Base-by-base conservation (phyloP, 371 early-diverging fungal genomes). In the Mortierella sp. region DNA sequence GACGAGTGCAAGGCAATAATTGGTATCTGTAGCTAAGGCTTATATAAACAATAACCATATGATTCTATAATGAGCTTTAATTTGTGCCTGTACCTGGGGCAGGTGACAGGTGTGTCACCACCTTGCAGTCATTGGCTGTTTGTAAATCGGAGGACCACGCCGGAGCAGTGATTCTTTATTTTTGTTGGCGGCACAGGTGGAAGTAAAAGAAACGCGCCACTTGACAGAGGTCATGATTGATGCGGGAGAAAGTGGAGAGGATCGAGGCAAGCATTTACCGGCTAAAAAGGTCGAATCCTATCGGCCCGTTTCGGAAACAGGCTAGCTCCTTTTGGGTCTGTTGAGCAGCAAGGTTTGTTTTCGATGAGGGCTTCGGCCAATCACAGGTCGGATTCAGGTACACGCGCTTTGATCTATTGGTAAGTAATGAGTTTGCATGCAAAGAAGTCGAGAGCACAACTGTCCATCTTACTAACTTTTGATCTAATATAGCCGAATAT, bases 381-480 rank as follows among this genome's bases (percentile, higher is more conserved):
- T 57, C 57, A 32, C 19, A 2, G 35, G 3, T 19, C 32, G 8
- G 57, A 7, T 19, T 28, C 57, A 32, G 8, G 1, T 8, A 7
- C 57, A 57, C 34, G 57, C 17, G 57, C 57, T 4, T 32, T n/a
- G 9, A 57, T 32, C 19, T 5, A 56, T 57, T 57, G 57, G 55
- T 3, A n/a, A 19, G 32, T 34, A 10, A 57, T 12, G 32, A n/a
- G 35, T 19, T 3, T 12, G 9, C 17, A 45, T n/a, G 7, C 43
- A 12, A 42, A 42, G 43, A 42, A 12, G 13, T n/a, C n/a, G n/a
- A n/a, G n/a, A n/a, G n/a, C n/a, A n/a, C n/a, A n/a, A n/a, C 3
- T 34, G 37, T 10, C 42, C 40, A 40, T 17, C 8, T 1, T 6
- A 23, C 37, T 6, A 40, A 17, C 22, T 12, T 58, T 35, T 17